Evolutionary conservation across 73 alveolate genomes (phyloP), one percentile per base, ranked within the genome.

Genomic region (Effrenium voratum): DNA sequence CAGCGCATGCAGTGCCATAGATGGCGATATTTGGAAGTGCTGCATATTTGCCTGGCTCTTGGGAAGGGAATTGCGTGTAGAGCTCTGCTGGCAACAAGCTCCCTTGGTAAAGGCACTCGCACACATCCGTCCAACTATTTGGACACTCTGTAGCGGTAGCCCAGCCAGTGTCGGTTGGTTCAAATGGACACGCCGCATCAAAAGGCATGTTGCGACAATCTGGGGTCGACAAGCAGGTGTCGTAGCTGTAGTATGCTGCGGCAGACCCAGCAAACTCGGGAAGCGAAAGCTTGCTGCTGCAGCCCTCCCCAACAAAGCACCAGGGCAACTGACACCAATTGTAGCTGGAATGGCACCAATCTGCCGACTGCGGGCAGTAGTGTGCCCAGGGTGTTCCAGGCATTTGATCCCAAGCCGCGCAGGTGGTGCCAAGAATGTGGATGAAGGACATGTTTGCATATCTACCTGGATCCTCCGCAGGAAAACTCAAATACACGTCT

Each of bases 291-390:
- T 40, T 19, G 77, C 77, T 63, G 41, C 41, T 30, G 32, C 77
- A 63, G 77, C 77, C 77, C 32, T 63, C 77, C 77, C 77, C 77
- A 12, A 63, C 77, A 12, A 63, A 63, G 77, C 77, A 63, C 77
- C 77, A 63, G 1, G 77, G 77, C 19, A 63, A 40, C 38, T 63
- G 77, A 63, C 77, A 63, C 77, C 77, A 63, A 40, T 63, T 63
- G 77, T 30, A 63, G 1, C 32, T 34, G 41, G 77, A 63, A 16
- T 63, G 77, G 34, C 77, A 63, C 77, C 77, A 63, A 40, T 63
- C 77, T 1, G 77, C 77, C 41, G 26, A 30, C 41, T 63, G 26
- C 6, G 77, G 4, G 77, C 77, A 63, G 38, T 63, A 63, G 26
- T 34, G 19, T 63, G 77, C 32, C 32, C 77, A 34, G 22, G 77